Conservation (phyloP, 2,329 filamentous ascomycete genomes). For the Plenodomus tracheiphilus region DNA sequence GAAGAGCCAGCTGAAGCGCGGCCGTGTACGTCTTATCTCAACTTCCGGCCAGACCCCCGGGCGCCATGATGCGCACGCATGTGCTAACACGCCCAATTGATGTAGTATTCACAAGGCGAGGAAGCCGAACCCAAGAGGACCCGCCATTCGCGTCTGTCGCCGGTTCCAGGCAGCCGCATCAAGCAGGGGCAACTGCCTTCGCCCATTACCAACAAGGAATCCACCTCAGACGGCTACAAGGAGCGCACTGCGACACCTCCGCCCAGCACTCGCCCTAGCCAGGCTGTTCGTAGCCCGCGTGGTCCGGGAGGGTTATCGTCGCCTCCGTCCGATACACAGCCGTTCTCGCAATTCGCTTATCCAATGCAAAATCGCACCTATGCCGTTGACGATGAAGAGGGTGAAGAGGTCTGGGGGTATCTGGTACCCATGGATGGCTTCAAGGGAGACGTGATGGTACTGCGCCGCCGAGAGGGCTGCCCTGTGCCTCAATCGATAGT, state of each 20-base stretch:
- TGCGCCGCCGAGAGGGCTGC: slow-evolving; percentile 75
- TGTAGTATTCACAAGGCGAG: slow-evolving; percentile 68
- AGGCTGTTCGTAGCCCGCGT: slow-evolving; percentile 45
- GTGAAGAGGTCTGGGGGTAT: slow-evolving; percentile 94
- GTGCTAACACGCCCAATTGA: slow-evolving; percentile 23
- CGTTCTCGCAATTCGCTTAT: slow-evolving; percentile 79
- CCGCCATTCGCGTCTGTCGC: slow-evolving; percentile 68
- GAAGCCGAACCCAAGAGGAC: slow-evolving; percentile 77
- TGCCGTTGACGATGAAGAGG: slow-evolving; percentile 81
- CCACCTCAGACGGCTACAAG: slow-evolving; percentile 64
- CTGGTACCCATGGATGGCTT: slow-evolving; percentile 77
- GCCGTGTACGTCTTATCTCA: slow-evolving; percentile 61
- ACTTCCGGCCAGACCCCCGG: neutral
- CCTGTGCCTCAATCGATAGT: slow-evolving; percentile 55
- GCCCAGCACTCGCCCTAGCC: slow-evolving; percentile 48
- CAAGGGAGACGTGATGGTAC: slow-evolving; percentile 69
- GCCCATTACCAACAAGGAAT: slow-evolving; percentile 72
- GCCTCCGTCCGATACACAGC: slow-evolving; percentile 72
- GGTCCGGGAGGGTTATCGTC: slow-evolving; percentile 53
- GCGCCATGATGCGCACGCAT: neutral
- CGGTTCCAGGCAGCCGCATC: slow-evolving; percentile 55
- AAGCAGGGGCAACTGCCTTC: slow-evolving; percentile 69
- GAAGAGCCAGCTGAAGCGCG: slow-evolving; percentile 84
- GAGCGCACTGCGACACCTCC: slow-evolving; percentile 75
- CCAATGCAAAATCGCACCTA: slow-evolving; percentile 72